phyloP scores from a whole-genome alignment of 805 yeast species.

The Nakazawaea ishiwadae region DNA sequence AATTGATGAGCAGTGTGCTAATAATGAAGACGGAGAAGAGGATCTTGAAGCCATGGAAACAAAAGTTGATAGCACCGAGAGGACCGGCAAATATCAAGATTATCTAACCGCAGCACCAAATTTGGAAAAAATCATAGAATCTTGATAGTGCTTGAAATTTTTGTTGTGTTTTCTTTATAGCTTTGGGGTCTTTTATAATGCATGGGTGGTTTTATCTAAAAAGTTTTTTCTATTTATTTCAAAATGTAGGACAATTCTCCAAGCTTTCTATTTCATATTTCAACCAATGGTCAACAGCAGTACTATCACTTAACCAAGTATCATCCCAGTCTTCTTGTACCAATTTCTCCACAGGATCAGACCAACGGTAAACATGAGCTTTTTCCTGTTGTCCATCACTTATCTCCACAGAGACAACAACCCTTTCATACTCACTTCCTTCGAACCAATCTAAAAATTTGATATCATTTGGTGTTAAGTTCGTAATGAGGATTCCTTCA shows the following conservation, averaged over 20 bases:
- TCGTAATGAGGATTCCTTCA: conserved; percentile 16
- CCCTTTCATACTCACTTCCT: conserved; percentile 19
- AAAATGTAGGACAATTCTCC: conserved; percentile 13
- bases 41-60: conserved; percentile 11
- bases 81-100: no score
- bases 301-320: conserved; percentile 13
- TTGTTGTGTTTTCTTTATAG: neutral
- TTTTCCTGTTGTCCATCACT: neutral
- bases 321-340: conserved; percentile 19
- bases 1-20: conserved; percentile 3
- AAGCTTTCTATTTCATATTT: conserved; percentile 15
- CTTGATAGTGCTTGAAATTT: neutral
- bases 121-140: conserved; percentile 3
- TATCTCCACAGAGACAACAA: conserved; percentile 12
- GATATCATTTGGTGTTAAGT: conserved; percentile 15
- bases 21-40: neutral
- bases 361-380: conserved; percentile 18
- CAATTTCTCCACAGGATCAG: conserved; percentile 13
- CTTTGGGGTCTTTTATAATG: no score
- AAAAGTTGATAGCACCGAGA: conserved; percentile 4
- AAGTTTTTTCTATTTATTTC: neutral
- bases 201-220: neutral
- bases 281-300: conserved; percentile 17
- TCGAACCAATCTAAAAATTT: conserved; percentile 19
- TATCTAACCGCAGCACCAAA: neutral